These are phyloP conservation scores for Citrus australasica DNA, from an alignment of 345 rosid genomes.

Conservation along the genomic window DNA sequence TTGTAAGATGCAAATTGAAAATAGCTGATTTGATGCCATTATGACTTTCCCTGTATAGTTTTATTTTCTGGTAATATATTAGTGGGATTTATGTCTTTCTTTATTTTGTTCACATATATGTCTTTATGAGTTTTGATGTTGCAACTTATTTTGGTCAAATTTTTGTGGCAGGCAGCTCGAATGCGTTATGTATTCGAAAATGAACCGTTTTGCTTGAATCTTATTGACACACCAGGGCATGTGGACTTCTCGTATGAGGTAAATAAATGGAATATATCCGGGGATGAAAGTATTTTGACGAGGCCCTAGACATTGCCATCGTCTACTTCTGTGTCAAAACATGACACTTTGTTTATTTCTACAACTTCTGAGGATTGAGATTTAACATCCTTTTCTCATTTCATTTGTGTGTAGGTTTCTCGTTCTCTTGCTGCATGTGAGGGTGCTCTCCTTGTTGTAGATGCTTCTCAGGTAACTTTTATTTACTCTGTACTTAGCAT, in stretches of 20 bases:
- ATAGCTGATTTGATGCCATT: background rate
- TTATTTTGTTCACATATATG: background rate
- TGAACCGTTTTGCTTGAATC: slow-evolving; percentile 75
- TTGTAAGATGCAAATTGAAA: background rate
- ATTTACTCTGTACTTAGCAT: background rate
- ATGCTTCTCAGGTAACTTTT: slow-evolving; percentile 89
- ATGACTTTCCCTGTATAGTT: background rate
- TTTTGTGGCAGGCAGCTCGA: slow-evolving; percentile 72
- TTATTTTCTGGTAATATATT: background rate
- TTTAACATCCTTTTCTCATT: background rate
- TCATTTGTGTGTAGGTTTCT: slow-evolving; percentile 56
- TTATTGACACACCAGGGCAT: slow-evolving; percentile 97
- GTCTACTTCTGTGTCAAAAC: background rate
- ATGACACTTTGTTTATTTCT: background rate
- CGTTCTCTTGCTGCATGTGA: slow-evolving; percentile 99
- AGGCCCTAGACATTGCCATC: background rate
- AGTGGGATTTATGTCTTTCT: background rate
- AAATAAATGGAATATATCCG: slow-evolving; percentile 6
- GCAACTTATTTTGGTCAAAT: background rate
- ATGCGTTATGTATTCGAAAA: slow-evolving; percentile 76
- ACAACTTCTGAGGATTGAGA: background rate
- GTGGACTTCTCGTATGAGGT: slow-evolving; percentile 99
- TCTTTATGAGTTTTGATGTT: background rate
- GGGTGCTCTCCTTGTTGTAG: slow-evolving; percentile 99
- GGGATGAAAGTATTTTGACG: background rate